Conservation (phyloP, 495 filamentous ascomycete species). For the Umbilicaria muhlenbergii region DNA sequence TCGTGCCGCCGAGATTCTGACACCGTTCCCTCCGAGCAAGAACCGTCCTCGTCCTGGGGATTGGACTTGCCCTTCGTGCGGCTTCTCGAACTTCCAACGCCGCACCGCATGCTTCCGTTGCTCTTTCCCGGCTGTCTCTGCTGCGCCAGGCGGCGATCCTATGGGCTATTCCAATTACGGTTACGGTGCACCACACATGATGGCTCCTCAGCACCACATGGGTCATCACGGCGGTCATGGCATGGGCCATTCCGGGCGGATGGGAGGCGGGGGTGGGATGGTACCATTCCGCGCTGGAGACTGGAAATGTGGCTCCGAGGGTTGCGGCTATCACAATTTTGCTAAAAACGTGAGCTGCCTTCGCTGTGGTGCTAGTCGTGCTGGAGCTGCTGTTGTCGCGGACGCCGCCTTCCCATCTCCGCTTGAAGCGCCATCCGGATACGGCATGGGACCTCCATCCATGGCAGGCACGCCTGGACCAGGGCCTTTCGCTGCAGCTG, state of each 20-base stretch:
- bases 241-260: conserved; percentile 52
- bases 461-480: conserved; percentile 76
- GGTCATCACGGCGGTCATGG: conserved; percentile 60
- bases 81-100: conserved; percentile 81
- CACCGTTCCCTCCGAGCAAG: conserved; percentile 94
- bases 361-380: conserved; percentile 87
- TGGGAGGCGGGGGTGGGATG: conserved; percentile 66
- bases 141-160: conserved; percentile 54
- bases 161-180: conserved; percentile 60
- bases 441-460: conserved; percentile 59
- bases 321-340: conserved; percentile 98
- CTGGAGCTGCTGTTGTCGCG: conserved; percentile 81
- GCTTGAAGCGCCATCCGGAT: conserved; percentile 71
- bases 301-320: conserved; percentile 96
- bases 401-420: conserved; percentile 85
- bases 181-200: conserved; percentile 66
- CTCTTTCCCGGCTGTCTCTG: conserved; percentile 83
- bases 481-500: conserved; percentile 58
- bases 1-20: conserved; percentile 85
- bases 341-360: conserved; percentile 98
- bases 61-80: conserved; percentile 92
- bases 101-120: conserved; percentile 97
- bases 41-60: conserved; percentile 93
- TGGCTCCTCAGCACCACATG: conserved; percentile 66
- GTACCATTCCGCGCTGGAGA: conserved; percentile 96